Evolutionary conservation across 169 alveolate genomes (phyloP).

Genomic region (Eimeria acervulina): DNA sequence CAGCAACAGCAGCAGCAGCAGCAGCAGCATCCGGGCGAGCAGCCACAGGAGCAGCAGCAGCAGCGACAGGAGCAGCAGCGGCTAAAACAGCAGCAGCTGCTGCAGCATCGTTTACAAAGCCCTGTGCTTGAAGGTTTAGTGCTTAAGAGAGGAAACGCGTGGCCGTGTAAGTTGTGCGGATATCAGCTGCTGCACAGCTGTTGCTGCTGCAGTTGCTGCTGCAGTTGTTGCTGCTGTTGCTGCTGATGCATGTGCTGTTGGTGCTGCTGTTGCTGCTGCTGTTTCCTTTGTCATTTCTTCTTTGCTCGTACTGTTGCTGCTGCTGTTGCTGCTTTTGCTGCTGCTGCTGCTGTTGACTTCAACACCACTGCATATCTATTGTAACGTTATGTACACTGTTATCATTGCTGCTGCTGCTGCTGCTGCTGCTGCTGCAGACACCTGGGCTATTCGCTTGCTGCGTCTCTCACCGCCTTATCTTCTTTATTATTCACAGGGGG

Average conservation of each 20-base stretch:
- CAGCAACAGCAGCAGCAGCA: no score
- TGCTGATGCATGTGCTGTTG: no score
- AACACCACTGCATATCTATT: neutral
- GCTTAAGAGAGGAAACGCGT: constrained; percentile 12
- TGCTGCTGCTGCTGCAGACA: constrained; percentile 57
- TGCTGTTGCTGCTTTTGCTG: constrained; percentile 10
- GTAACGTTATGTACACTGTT: no score
- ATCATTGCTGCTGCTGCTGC: neutral
- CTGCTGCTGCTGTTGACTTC: neutral
- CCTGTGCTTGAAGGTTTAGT: constrained; percentile 16
- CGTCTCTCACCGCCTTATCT: neutral
- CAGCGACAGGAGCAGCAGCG: no score
- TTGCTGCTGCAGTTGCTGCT: constrained; percentile 2
- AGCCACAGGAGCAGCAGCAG: no score
- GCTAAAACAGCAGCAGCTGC: constrained; percentile 8
- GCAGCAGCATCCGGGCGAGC: no score
- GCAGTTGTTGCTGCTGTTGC: neutral
- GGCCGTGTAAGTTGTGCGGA: neutral
- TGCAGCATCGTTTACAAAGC: neutral
- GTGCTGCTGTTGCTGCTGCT: constrained; percentile 7
- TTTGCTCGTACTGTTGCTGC: neutral
- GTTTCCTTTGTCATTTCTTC: neutral
- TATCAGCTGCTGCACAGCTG: neutral
- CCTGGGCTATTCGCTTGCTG: neutral
- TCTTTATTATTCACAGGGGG: neutral